phyloP scores from a whole-genome alignment of 768 basidiomycete genomes.

The Cystofilobasidium bisporidii region DNA sequence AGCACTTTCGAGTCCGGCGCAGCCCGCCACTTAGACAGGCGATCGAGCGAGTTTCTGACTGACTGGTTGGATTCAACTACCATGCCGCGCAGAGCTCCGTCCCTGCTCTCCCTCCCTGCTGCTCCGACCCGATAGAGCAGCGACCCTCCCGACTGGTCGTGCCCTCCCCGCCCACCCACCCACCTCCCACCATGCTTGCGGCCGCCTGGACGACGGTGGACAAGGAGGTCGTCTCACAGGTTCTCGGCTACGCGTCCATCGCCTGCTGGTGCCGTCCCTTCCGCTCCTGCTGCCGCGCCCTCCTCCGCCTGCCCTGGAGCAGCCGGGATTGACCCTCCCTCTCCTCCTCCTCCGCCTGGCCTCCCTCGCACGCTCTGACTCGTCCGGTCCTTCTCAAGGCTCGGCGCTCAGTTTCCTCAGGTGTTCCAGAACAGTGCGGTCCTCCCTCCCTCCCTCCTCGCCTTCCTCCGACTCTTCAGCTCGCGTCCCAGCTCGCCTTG shows the following conservation, averaged over 20 bases:
- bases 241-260: slow-evolving; percentile 2
- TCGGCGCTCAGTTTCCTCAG: slow-evolving; percentile 28
- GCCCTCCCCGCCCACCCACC: no score
- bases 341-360: not conserved
- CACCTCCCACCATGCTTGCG: not conserved
- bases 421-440: slow-evolving; percentile 32
- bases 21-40: no score
- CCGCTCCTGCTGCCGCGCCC: not conserved
- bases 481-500: no score
- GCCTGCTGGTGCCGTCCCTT: slow-evolving; percentile 11
- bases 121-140: no score
- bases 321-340: not conserved
- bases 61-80: no score
- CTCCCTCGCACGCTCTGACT: no score
- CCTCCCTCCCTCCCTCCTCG: slow-evolving; percentile 29
- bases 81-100: no score
- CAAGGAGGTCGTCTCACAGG: not conserved
- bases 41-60: no score
- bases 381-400: not conserved
- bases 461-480: no score
- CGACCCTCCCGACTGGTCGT: no score
- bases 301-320: not conserved
- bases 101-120: no score
- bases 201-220: not conserved
- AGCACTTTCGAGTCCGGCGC: no score